These are phyloP conservation scores for Anethum foeniculum DNA, from an alignment of 140 eudicot genomes.

Conservation along the genomic window DNA sequence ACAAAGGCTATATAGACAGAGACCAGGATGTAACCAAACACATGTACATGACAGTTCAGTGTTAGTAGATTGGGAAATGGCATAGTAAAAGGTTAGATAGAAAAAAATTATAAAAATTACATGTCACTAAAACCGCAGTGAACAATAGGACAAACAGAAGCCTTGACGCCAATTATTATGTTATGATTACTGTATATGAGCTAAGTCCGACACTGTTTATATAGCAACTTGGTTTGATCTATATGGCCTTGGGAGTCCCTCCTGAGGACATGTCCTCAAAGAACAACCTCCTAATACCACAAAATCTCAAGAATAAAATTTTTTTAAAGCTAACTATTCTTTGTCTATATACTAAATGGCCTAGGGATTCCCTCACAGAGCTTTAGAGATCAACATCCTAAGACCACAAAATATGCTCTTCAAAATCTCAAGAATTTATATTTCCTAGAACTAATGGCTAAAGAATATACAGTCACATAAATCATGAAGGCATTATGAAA, in stretches of 20 bases:
- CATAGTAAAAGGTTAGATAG: not conserved
- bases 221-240: not conserved
- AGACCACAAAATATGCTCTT: not conserved
- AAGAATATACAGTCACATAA: not conserved
- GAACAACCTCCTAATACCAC: not conserved
- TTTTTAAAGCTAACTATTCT: not conserved
- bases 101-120: not conserved
- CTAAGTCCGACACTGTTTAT: not conserved
- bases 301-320: not conserved
- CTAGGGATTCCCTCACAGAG: not conserved
- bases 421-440: not conserved
- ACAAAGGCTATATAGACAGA: not conserved
- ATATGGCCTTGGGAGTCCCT: not conserved
- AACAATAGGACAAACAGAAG: not conserved
- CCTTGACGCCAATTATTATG: not conserved
- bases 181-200: not conserved
- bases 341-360: not conserved
- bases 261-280: not conserved
- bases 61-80: not conserved
- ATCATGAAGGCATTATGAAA: not conserved
- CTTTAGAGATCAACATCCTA: not conserved
- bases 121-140: not conserved
- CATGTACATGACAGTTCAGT: not conserved
- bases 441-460: not conserved
- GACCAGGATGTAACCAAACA: not conserved